Conservation (phyloP, 1,284 basidiomycete species). For the Xerocomus amazonicus region DNA sequence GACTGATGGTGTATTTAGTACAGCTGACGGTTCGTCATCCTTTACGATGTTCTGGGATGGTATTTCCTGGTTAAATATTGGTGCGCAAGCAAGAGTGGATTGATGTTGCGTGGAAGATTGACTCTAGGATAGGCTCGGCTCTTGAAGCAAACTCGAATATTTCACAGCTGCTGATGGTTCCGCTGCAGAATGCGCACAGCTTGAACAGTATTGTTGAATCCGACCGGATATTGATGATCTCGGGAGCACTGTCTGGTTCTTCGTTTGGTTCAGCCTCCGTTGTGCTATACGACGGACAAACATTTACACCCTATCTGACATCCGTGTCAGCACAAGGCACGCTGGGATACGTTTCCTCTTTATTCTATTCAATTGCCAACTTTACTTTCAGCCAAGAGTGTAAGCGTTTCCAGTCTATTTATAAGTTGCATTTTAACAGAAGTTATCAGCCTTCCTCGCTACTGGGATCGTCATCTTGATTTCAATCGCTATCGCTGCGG, state of each 20-base stretch:
- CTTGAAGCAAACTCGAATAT: slow-evolving; percentile 59
- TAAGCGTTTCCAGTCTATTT: slow-evolving; percentile 39
- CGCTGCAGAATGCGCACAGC: slow-evolving; percentile 71
- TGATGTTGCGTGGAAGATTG: not conserved
- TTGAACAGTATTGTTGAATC: slow-evolving; percentile 72
- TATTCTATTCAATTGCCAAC: slow-evolving; percentile 77
- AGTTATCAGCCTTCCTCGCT: slow-evolving; percentile 72
- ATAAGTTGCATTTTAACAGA: slow-evolving; percentile 12
- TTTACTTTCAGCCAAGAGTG: slow-evolving; percentile 74
- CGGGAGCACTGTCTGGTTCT: slow-evolving; percentile 72
- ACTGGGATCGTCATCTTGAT: slow-evolving; percentile 94
- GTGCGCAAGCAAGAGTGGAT: slow-evolving; percentile 35
- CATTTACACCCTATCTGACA: slow-evolving; percentile 81
- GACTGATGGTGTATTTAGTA: slow-evolving; percentile 34
- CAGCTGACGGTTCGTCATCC: slow-evolving; percentile 54
- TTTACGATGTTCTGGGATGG: slow-evolving; percentile 88
- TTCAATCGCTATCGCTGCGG: slow-evolving; percentile 94
- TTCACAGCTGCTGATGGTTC: slow-evolving; percentile 87
- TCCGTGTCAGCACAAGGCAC: slow-evolving; percentile 66
- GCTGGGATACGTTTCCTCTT: slow-evolving; percentile 69
- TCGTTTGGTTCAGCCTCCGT: slow-evolving; percentile 78
- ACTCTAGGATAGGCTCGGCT: slow-evolving; percentile 43
- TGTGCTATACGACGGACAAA: slow-evolving; percentile 84
- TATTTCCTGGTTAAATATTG: slow-evolving; percentile 62
- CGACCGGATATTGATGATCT: slow-evolving; percentile 89